Conservation (phyloP, 306 rosid genomes). For the Fagus sylvatica region DNA sequence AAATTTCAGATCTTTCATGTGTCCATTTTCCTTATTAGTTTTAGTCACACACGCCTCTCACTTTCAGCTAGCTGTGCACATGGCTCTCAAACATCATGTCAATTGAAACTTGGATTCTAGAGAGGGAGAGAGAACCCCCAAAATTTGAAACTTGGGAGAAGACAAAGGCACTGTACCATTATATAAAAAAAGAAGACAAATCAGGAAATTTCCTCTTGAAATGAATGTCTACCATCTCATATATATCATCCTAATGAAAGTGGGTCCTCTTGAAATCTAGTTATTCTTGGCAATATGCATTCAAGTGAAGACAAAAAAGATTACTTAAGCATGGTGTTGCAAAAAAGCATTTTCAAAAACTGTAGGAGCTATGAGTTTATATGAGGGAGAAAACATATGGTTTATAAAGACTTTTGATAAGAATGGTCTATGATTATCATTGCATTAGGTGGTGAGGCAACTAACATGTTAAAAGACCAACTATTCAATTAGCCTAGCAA, state of each 20-base stretch:
- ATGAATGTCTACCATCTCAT: background rate
- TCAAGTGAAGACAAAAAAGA: background rate
- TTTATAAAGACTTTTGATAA: background rate
- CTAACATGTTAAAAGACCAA: background rate
- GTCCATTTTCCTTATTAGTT: background rate
- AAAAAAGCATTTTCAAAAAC: background rate
- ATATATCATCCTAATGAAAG: background rate
- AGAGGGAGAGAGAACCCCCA: background rate
- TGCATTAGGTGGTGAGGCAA: background rate
- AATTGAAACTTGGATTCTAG: background rate
- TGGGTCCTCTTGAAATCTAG: background rate
- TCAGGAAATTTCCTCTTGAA: slow-evolving; percentile 12
- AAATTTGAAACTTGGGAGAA: background rate
- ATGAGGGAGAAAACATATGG: background rate
- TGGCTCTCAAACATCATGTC: background rate
- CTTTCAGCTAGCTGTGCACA: background rate
- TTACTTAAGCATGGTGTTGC: background rate
- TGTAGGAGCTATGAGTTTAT: background rate
- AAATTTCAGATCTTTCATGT: background rate
- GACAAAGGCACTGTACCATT: background rate
- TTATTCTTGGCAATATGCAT: background rate
- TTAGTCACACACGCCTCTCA: background rate
- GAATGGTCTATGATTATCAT: background rate
- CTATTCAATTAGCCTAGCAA: too few species aligned
- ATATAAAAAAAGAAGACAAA: background rate